phyloP scores from a whole-genome alignment of 2,329 filamentous ascomycete genomes.

The Sporothrix luriei region DNA sequence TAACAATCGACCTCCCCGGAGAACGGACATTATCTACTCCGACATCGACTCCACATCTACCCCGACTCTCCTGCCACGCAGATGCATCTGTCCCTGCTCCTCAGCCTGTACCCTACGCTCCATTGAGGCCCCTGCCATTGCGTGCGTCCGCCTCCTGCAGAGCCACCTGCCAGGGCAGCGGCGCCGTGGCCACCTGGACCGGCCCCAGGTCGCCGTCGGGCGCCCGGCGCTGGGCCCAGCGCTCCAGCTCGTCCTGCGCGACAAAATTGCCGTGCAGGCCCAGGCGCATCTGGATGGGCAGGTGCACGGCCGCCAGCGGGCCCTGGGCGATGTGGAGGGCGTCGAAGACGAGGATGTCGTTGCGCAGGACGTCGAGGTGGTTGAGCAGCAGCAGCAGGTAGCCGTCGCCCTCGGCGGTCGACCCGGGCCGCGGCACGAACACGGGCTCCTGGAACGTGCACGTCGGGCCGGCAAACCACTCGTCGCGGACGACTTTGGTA shows the following conservation, averaged over 20 bases:
- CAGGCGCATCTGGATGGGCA: conserved; percentile 48
- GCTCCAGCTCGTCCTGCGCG: conserved; percentile 48
- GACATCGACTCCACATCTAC: background rate
- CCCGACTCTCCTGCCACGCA: too few relatives aligned
- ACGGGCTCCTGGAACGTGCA: conserved; percentile 57
- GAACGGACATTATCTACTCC: background rate
- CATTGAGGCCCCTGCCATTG: conserved; percentile 11
- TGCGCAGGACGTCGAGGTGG: conserved; percentile 50
- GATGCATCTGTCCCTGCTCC: too few relatives aligned
- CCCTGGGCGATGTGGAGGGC: conserved; percentile 46
- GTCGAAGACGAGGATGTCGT: conserved; percentile 51
- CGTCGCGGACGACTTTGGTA: conserved; percentile 43
- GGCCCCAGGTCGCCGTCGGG: conserved; percentile 46
- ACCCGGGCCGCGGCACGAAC: conserved; percentile 51
- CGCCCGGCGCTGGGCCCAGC: conserved; percentile 46
- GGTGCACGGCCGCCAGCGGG: conserved; percentile 47
- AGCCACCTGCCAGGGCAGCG: conserved; percentile 46
- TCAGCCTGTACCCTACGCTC: too few relatives aligned
- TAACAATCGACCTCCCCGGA: background rate
- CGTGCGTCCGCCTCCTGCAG: background rate
- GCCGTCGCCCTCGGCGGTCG: conserved; percentile 53
- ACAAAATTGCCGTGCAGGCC: conserved; percentile 51
- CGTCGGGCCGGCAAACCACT: conserved; percentile 51
- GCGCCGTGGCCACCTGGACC: conserved; percentile 44
- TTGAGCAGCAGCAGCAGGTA: conserved; percentile 53